Evolutionary conservation across 192 early-diverging fungal genomes (phyloP), one percentile per base, ranked within the genome.

Genomic region (Coemansia sp.): DNA sequence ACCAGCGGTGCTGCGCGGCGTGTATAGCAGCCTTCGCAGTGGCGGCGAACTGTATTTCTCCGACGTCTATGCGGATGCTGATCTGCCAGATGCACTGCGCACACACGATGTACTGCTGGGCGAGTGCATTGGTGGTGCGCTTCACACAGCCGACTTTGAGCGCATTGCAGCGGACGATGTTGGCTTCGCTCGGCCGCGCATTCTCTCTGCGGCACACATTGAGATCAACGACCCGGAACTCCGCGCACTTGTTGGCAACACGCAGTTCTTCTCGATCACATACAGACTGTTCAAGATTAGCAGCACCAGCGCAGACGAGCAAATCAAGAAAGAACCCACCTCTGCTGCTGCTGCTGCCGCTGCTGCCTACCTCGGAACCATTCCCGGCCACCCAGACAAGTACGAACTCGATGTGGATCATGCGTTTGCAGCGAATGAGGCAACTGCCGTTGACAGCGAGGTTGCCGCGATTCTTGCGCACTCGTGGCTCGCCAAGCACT

Each of bases 21-120:
- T 77, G 22, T 77, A 63, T 39, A 63, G 19, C 19, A 52, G 49
- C 6, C 49, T 64, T 15, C 63, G 63, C 48, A 15, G 32, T 19
- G 78, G 78, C 58, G 76, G 78, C 41, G 74, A 76, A 70, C 62
- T 80, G 41, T 63, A 75, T 26, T 80, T 80, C 63, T 69, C 66
- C 39, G 78, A 80, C 49, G 64, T 78, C 21, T 78, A 78, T 66
- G 71, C 71, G 32, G 77, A 78, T 66, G 47, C 66, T 8, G 60
- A 66, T 37, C 56, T 78, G 57, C 77, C 77, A 15, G 48, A 68
- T 51, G 62, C 63, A 13, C 71, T 73, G 60, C 67, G 77, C 41
- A 61, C 67, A 48, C 77, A 78, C 51, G 66, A 67, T 39, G 77
- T 70, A 61, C 65, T 78, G 58, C 48, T 78, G 58, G 77, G 77